Base-by-base conservation (phyloP, 768 basidiomycete species). In the Rhizopogon salebrosus region DNA sequence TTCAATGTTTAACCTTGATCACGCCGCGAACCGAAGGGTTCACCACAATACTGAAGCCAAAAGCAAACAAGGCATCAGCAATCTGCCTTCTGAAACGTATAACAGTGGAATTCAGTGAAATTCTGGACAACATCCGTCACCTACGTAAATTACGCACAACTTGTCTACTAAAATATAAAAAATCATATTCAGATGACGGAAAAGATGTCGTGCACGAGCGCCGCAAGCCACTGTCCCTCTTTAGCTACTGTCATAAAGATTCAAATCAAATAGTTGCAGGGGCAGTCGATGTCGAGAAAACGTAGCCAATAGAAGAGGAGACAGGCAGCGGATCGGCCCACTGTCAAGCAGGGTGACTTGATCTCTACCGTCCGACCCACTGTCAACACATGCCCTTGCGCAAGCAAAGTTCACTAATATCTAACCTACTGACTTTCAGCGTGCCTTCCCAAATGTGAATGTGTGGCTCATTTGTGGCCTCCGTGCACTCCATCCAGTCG, bases 321-420 rank as follows among this genome's bases (percentile, higher is more conserved):
- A 31, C 20, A 37, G 36, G 36, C 36, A n/a, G n/a, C n/a, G 7
- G 36, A 37, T 37, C 36, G n/a, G 6, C n/a, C 36, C 36, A 37
- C n/a, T 37, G 36, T 37, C 36, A 42, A 23, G 41, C 7, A 5
- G 10, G 22, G 18, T 46, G 45, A 34, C 14, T 18, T 27, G 24
- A 23, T 16, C 34, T 43, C 80, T 82, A 82, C 34, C 70, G 68
- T 22, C 80, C 83, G n/a, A 79, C 64, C 86, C 85, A 86, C 70
- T 77, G 82, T 24, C 79, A 73, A 62, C 83, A 87, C 61, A 77
- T 79, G 11, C 70, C 73, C 62, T 85, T 86, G 41, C 84, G 72
- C 27, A 74, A 56, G 3, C 68, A 67, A 41, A 87, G 67, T 36
- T 74, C 77, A 34, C 75, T 71, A 22, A 52, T 59, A 58, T 80